Evolutionary conservation across 2,329 filamentous ascomycete genomes (phyloP).

Genomic region (Fusarium musae): DNA sequence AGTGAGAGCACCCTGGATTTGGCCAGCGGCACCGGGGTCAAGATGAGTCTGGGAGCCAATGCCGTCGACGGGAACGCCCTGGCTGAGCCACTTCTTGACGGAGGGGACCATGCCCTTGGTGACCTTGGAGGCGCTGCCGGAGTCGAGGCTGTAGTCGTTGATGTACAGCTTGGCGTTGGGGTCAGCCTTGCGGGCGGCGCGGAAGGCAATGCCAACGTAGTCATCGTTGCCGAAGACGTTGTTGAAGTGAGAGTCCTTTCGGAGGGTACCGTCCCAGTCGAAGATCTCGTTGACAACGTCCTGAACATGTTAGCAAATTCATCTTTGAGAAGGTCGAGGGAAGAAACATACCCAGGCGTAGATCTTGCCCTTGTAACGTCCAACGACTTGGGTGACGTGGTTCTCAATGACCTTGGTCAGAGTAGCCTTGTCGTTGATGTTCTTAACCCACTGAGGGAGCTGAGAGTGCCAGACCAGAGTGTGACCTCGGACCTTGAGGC

Average conservation of each 20-base stretch:
- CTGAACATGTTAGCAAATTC: slow-evolving; percentile 40
- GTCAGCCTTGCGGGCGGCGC: slow-evolving; percentile 73
- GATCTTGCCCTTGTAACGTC: slow-evolving; percentile 71
- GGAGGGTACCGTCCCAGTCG: slow-evolving; percentile 68
- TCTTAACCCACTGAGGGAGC: slow-evolving; percentile 69
- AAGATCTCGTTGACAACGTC: slow-evolving; percentile 76
- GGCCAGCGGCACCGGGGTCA: slow-evolving; percentile 46
- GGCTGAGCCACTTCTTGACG: slow-evolving; percentile 71
- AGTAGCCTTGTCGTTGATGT: slow-evolving; percentile 61
- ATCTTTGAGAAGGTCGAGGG: accelerated
- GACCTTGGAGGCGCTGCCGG: slow-evolving; percentile 69
- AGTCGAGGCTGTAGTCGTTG: slow-evolving; percentile 78
- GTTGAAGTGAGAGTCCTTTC: slow-evolving; percentile 69
- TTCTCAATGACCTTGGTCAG: slow-evolving; percentile 67
- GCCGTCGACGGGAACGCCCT: slow-evolving; percentile 61
- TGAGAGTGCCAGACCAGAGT: slow-evolving; percentile 74
- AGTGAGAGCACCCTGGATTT: slow-evolving; percentile 60
- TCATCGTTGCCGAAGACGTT: slow-evolving; percentile 76
- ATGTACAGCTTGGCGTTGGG: slow-evolving; percentile 77
- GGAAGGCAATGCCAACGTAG: slow-evolving; percentile 77
- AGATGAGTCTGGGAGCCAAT: slow-evolving; percentile 71
- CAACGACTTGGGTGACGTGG: slow-evolving; percentile 68
- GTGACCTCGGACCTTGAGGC: slow-evolving; percentile 68
- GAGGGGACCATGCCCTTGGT: slow-evolving; percentile 61
- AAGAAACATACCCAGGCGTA: slow-evolving; percentile 13